These are phyloP conservation scores for Rhodomyrtus psidioides DNA, from an alignment of 441 rosid genomes.

Conservation along the genomic window DNA sequence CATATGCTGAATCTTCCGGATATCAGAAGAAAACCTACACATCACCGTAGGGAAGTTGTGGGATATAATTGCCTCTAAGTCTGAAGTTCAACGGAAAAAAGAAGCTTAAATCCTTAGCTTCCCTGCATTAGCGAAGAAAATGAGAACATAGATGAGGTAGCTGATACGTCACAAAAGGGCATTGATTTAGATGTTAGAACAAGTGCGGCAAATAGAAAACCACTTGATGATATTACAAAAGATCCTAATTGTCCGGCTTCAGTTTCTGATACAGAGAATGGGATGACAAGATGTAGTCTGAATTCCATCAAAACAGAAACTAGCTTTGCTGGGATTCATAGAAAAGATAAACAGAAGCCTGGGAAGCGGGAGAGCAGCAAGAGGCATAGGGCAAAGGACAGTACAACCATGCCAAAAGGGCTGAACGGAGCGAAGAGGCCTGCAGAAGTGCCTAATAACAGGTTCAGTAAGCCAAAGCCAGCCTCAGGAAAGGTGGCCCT, in stretches of 20 bases:
- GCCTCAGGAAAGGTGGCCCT: conserved; percentile 26
- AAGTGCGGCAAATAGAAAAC: conserved; percentile 39
- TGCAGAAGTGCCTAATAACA: conserved; percentile 33
- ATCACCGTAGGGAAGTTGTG: conserved; percentile 70
- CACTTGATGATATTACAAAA: conserved; percentile 49
- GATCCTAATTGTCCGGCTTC: conserved; percentile 32
- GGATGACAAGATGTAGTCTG: conserved; percentile 42
- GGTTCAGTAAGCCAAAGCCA: conserved; percentile 52
- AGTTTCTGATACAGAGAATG: conserved; percentile 35
- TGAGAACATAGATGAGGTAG: conserved; percentile 47
- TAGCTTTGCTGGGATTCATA: conserved; percentile 39
- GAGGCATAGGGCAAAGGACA: conserved; percentile 47
- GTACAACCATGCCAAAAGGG: conserved; percentile 14
- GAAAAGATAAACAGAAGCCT: conserved; percentile 31
- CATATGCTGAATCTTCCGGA: conserved; percentile 28
- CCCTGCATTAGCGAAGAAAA: conserved; percentile 84
- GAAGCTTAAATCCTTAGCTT: conserved; percentile 68
- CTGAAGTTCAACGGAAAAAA: conserved; percentile 64
- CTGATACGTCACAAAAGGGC: conserved; percentile 31
- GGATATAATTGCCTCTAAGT: conserved; percentile 53
- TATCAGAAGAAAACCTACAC: conserved; percentile 37
- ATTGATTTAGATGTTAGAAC: conserved; percentile 19
- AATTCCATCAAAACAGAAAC: conserved; percentile 52
- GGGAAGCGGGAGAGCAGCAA: conserved; percentile 30
- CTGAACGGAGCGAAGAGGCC: conserved; percentile 25